Evolutionary conservation across 2,329 filamentous ascomycete genomes (phyloP).

Genomic region (Lachnellula subtilissima): DNA sequence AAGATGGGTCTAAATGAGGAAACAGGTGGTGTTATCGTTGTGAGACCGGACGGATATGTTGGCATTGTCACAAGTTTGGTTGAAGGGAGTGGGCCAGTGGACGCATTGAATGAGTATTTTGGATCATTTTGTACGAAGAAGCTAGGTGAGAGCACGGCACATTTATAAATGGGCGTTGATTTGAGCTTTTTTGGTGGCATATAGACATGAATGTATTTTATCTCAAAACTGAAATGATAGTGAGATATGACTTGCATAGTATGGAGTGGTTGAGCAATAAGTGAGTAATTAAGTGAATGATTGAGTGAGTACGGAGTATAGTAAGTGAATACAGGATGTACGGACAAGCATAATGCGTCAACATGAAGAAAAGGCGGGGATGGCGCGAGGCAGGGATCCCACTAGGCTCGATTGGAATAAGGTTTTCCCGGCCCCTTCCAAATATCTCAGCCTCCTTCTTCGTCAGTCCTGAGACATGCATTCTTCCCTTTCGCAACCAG

Average conservation of each 20-base stretch:
- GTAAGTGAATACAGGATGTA: too few species aligned
- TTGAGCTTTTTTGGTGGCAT: background rate
- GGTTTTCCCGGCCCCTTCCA: background rate
- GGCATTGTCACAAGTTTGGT: constrained; percentile 68
- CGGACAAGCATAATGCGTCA: too few species aligned
- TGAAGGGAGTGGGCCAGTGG: constrained; percentile 73
- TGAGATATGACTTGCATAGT: background rate
- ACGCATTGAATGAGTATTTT: constrained; percentile 82
- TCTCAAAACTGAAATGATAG: background rate
- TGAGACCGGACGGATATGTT: constrained; percentile 83
- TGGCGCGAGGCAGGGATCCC: too few species aligned
- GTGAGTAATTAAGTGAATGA: too few species aligned
- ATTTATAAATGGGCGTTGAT: constrained; percentile 31
- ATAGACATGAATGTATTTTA: background rate
- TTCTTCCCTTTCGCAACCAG: too few species aligned
- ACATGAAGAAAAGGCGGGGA: too few species aligned
- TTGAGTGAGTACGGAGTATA: too few species aligned
- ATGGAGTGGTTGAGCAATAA: too few species aligned
- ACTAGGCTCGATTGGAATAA: background rate
- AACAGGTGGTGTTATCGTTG: constrained; percentile 73
- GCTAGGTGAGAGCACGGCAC: constrained; percentile 37
- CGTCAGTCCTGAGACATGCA: too few species aligned
- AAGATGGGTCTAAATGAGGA: constrained; percentile 79
- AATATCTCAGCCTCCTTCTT: background rate
- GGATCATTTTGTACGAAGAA: constrained; percentile 63